phyloP scores from a whole-genome alignment of 1,139 yeast genomes.

The Saccharomyces pastorianus region DNA sequence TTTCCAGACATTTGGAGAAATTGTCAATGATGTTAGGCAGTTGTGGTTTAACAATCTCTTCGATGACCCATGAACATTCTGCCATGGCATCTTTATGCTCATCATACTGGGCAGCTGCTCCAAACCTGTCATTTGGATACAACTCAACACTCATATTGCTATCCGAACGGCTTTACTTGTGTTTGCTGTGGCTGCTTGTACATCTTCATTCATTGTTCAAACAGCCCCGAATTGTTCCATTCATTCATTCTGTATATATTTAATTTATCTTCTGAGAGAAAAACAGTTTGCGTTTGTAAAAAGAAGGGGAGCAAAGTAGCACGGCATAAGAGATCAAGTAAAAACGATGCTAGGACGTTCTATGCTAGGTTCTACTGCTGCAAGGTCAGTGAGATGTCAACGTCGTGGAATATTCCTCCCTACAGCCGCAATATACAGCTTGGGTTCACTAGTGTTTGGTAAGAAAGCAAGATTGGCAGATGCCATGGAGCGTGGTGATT shows the following conservation, averaged over 20 bases:
- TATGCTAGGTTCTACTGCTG: not conserved
- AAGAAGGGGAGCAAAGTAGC: not conserved
- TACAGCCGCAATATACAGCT: slow-evolving; percentile 21
- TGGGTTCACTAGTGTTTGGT: slow-evolving; percentile 35
- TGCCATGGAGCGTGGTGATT: slow-evolving; percentile 49
- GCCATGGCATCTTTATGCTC: slow-evolving; percentile 9
- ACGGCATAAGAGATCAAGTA: not conserved
- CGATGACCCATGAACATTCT: slow-evolving; percentile 33
- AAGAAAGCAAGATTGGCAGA: slow-evolving; percentile 48
- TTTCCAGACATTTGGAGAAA: slow-evolving; percentile 30
- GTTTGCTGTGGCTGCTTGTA: too few relatives aligned
- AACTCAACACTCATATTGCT: slow-evolving; percentile 27
- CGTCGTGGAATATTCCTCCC: slow-evolving; percentile 23
- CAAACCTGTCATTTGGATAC: slow-evolving; percentile 22
- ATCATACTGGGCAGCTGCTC: slow-evolving; percentile 9
- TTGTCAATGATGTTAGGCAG: slow-evolving; percentile 34
- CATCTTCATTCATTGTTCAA: too few relatives aligned
- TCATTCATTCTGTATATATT: not conserved
- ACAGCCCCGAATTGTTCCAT: not conserved
- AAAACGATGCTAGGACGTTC: not conserved
- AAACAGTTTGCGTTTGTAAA: not conserved
- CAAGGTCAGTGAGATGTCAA: not conserved
- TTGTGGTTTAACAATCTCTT: slow-evolving; percentile 33
- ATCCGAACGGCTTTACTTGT: not conserved
- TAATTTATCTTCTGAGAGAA: not conserved